phyloP scores from a whole-genome alignment of 768 basidiomycete species.

The Mycena vitilis region DNA sequence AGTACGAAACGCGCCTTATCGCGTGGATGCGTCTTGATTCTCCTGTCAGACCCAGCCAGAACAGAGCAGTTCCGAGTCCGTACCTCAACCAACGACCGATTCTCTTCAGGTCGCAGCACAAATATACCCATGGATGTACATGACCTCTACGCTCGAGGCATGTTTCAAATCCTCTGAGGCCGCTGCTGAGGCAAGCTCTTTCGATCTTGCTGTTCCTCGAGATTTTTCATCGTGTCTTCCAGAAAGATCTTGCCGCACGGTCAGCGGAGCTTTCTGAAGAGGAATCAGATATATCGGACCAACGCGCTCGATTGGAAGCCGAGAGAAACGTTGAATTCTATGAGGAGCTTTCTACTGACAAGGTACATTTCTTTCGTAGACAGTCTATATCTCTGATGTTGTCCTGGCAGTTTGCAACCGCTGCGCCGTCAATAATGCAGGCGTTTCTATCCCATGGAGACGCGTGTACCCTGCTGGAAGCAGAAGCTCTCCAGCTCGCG shows the following conservation, averaged over 20 bases:
- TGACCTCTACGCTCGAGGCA: slow-evolving; percentile 67
- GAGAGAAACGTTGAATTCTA: slow-evolving; percentile 57
- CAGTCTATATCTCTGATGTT: background rate
- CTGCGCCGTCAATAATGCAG: slow-evolving; percentile 62
- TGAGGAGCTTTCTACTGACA: slow-evolving; percentile 56
- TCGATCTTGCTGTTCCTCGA: background rate
- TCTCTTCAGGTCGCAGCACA: slow-evolving; percentile 63
- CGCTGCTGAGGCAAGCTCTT: slow-evolving; percentile 46
- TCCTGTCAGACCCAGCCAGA: slow-evolving; percentile 12
- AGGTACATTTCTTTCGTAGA: slow-evolving; percentile 38
- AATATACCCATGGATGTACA: slow-evolving; percentile 69
- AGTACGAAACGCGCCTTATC: slow-evolving; percentile 20
- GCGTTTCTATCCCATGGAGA: slow-evolving; percentile 60
- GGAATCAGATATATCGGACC: slow-evolving; percentile 56
- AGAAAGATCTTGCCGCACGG: slow-evolving; percentile 53
- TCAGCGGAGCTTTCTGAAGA: slow-evolving; percentile 49
- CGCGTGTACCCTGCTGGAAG: slow-evolving; percentile 53
- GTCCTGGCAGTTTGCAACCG: slow-evolving; percentile 50
- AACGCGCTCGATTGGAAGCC: slow-evolving; percentile 55
- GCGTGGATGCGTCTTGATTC: slow-evolving; percentile 9
- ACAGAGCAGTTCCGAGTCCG: slow-evolving; percentile 14
- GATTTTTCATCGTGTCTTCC: background rate
- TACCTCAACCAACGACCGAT: slow-evolving; percentile 48
- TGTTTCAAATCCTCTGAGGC: slow-evolving; percentile 56
- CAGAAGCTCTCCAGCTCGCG: slow-evolving; percentile 57